Percentiles rank a stretch among this genome's conserved stretches.
Conservation (phyloP, 805 yeast genomes). For the Zygotorulaspora florentina region DNA sequence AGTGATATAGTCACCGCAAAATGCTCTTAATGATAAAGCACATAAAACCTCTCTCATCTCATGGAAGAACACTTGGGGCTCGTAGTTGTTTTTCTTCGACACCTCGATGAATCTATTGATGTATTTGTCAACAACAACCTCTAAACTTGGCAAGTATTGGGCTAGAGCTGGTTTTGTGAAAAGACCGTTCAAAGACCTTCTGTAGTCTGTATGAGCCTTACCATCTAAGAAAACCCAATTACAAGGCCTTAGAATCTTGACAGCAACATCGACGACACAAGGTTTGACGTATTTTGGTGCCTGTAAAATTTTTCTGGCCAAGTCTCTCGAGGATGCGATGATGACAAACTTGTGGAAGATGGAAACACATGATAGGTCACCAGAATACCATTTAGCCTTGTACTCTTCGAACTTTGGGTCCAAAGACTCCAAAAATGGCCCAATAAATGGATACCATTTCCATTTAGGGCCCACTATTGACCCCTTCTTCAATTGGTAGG, state of each 20-base stretch:
- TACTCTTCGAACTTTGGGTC: conserved; percentile 96
- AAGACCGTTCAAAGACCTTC: conserved; percentile 83
- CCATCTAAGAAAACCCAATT: conserved; percentile 99
- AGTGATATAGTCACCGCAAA: conserved; percentile 93
- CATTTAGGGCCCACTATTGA: conserved; percentile 82
- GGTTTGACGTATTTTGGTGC: conserved; percentile 90
- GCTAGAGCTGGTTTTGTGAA: conserved; percentile 82
- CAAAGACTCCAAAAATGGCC: conserved; percentile 90
- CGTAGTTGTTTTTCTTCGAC: conserved; percentile 49
- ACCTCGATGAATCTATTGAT: conserved; percentile 57
- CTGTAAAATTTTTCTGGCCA: conserved; percentile 80
- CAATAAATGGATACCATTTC: conserved; percentile 92
- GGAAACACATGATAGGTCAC: conserved; percentile 92
- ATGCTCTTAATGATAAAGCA: conserved; percentile 86
- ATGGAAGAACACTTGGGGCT: conserved; percentile 75
- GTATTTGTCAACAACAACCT: conserved; percentile 78
- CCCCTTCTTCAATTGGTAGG: conserved; percentile 78
- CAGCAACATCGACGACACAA: conserved; percentile 96
- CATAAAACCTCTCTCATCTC: conserved; percentile 95
- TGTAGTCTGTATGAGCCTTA: conserved; percentile 88
- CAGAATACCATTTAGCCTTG: conserved; percentile 88
- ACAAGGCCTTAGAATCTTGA: conserved; percentile 86
- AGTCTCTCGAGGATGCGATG: conserved; percentile 82
- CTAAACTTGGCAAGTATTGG: conserved; percentile 79
- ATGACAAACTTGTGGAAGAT: conserved; percentile 97